A percentile compares a stretch with the other conserved stretches of the same genome.
Evolutionary conservation across 2,329 filamentous ascomycete species (phyloP).

Genomic region (Mariannaea sp.): DNA sequence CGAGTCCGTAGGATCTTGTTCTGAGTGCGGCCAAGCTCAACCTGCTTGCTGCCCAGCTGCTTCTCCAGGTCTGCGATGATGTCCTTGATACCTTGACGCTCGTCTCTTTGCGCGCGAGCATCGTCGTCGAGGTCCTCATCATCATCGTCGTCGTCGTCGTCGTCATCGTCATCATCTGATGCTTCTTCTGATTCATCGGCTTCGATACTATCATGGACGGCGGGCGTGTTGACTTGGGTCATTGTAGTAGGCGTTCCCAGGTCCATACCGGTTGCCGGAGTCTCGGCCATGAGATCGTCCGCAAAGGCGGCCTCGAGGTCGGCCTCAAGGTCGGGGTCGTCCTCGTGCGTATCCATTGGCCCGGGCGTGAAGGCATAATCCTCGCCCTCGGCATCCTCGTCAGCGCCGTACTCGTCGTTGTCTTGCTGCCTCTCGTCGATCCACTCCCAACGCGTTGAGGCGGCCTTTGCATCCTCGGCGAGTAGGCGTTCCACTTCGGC

Average conservation of each 20-base stretch:
- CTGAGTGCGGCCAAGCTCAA: slow-evolving; percentile 49
- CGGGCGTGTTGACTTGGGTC: slow-evolving; percentile 51
- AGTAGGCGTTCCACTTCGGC: slow-evolving; percentile 76
- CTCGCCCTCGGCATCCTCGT: slow-evolving; percentile 57
- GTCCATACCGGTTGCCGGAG: slow-evolving; percentile 49
- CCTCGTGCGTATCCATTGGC: slow-evolving; percentile 44
- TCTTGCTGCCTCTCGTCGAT: slow-evolving; percentile 56
- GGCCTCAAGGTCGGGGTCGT: slow-evolving; percentile 58
- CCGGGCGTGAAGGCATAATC: slow-evolving; percentile 47
- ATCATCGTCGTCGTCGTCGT: slow-evolving; percentile 58
- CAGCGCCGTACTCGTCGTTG: slow-evolving; percentile 50
- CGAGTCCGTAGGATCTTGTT: slow-evolving; percentile 57
- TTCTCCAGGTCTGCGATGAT: slow-evolving; percentile 59
- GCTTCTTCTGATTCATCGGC: slow-evolving; percentile 46
- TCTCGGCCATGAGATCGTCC: slow-evolving; percentile 46
- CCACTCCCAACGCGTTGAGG: slow-evolving; percentile 67
- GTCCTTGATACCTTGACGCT: slow-evolving; percentile 59
- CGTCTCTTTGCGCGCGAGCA: slow-evolving; percentile 53
- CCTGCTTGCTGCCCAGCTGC: slow-evolving; percentile 52
- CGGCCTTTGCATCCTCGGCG: slow-evolving; percentile 66
- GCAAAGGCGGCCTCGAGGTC: slow-evolving; percentile 60
- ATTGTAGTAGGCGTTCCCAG: slow-evolving; percentile 53
- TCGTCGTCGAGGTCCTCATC: slow-evolving; percentile 61
- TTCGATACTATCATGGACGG: slow-evolving; percentile 53
- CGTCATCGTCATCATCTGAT: slow-evolving; percentile 54